Evolutionary conservation across 2,329 filamentous ascomycete species (phyloP), one percentile per base, ranked within the genome.

Genomic region (Cephalotrichum gorgonifer): DNA sequence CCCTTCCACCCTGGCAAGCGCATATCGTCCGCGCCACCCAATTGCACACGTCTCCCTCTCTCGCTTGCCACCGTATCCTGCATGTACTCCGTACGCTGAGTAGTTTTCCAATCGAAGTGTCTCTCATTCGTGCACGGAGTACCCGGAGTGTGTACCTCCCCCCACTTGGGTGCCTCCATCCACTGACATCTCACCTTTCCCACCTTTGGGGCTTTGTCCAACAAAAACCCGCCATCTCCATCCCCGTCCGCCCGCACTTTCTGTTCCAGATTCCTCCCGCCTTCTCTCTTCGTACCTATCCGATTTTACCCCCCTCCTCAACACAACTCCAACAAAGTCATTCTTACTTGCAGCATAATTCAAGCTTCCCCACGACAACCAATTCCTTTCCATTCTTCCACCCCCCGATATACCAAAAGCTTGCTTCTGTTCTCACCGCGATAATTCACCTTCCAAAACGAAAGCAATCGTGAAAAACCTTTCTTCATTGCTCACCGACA

Each of bases 211-310:
- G 33, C 35, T 35, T 42, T 41, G 45, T 48, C 47, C 47, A 49
- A 49, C 47, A 49, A 49, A 49, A 49, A 43, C 47, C 47, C 39
- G 28, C 47, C 47, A 28, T 44, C 47, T 39, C 47, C 47, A 49
- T 43, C 39, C 47, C 46, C 52, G 47, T 42, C 35, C 42, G 45
- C 45, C 47, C 39, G 47, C 47, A 43, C 44, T 44, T 48, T 41
- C 33, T 44, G 30, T 44, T 26, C 38, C 47, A 47, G 45, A 48
- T 43, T 38, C 28, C 42, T 42, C 39, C 28, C 43, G 45, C 38
- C 47, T 45, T 45, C 42, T 45, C 12, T 20, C 20, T 43, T 25
- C n/a, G 12, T 43, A 49, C 22, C 43, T 23, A 27, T 31, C 17
- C 23, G 27, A 17, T 20, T 38, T 30, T 27, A 44, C 31, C 25